Base-by-base conservation (phyloP, 176 grass and related monocot genomes). In the Oryza coarctata region DNA sequence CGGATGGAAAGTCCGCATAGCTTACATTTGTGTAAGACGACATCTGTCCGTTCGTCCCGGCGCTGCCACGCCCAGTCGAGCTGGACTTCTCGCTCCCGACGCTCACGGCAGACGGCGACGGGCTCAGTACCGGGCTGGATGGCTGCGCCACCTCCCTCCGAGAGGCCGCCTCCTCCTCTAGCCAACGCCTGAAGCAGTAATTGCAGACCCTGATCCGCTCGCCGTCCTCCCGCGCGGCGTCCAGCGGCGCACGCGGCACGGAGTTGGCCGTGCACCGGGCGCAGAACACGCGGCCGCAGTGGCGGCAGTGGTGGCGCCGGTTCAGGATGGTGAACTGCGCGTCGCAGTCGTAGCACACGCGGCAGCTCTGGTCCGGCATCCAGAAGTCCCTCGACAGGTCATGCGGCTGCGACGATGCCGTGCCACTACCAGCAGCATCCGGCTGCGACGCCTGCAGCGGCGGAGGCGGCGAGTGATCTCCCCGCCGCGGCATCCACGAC, bases 301-400 rank as follows among this genome's bases (percentile, higher is more conserved):
- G 80, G 5, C 96, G 93, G 64, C 96, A 99, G 77, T 99, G 96
- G 83, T 99, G 96, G 9, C 96, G 88, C 52, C 96, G 86, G 75
- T 99, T 94, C 65, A 95, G 87, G 22, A 99, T 77, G 17, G 93
- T 99, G 83, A 99, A 99, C 69, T 95, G 96, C 33, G 87, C 80
- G 27, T 99, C 96, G 83, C 96, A 99, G 62, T 99, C 96, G 77
- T 99, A 99, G 41, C 96, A 99, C 22, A 99, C 93, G 13, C 89
- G 90, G 39, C 96, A 99, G 71, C 96, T 94, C 75, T 94, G 84
- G 69, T 99, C 96, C n/a, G 96, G 96, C 96, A 99, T 99, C 96
- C 96, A 99, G 70, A 99, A 99, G 31, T 93, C 96, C 63, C 93
- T 70, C 0, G 91, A 91, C 15, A 93, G 10, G 68, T 88, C 88